Evolutionary conservation across 768 basidiomycete species (phyloP).

Genomic region (Tylopilus subfusipes): DNA sequence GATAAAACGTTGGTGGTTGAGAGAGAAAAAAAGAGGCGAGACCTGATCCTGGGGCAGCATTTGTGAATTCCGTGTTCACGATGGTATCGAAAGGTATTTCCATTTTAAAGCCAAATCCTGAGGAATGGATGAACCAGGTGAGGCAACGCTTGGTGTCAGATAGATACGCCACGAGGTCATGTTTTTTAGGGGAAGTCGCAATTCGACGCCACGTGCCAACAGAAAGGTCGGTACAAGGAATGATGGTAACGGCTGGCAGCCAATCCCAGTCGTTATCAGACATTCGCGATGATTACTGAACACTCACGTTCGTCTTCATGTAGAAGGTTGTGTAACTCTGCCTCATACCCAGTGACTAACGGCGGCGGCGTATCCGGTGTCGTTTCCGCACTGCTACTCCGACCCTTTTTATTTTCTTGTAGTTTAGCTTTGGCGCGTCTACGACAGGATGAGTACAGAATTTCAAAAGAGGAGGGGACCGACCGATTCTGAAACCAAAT

Average conservation of each 20-base stretch:
- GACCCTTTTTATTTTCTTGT: constrained; percentile 53
- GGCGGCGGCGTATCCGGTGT: constrained; percentile 51
- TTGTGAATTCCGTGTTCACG: constrained; percentile 52
- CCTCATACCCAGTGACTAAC: constrained; percentile 49
- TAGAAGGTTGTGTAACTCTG: constrained; percentile 59
- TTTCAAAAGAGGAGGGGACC: neutral
- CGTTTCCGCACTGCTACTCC: constrained; percentile 33
- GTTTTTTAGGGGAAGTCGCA: constrained; percentile 47
- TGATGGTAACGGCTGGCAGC: constrained; percentile 61
- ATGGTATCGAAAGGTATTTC: constrained; percentile 70
- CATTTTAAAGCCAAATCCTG: constrained; percentile 80
- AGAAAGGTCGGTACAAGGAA: constrained; percentile 70
- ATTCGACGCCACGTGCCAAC: constrained; percentile 81
- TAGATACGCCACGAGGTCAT: constrained; percentile 74
- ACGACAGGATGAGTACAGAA: neutral
- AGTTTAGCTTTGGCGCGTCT: constrained; percentile 84
- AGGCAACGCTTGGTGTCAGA: constrained; percentile 64
- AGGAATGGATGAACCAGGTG: constrained; percentile 76
- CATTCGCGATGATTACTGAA: neutral
- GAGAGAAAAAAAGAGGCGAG: constrained; percentile 64
- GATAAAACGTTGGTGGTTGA: constrained; percentile 64
- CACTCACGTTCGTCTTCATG: constrained; percentile 75
- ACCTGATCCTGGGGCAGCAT: constrained; percentile 52
- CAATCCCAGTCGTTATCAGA: neutral
- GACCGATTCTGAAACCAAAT: constrained; percentile 88